Base-by-base conservation (phyloP, 805 yeast genomes). In the Phaffomyces opuntiae region DNA sequence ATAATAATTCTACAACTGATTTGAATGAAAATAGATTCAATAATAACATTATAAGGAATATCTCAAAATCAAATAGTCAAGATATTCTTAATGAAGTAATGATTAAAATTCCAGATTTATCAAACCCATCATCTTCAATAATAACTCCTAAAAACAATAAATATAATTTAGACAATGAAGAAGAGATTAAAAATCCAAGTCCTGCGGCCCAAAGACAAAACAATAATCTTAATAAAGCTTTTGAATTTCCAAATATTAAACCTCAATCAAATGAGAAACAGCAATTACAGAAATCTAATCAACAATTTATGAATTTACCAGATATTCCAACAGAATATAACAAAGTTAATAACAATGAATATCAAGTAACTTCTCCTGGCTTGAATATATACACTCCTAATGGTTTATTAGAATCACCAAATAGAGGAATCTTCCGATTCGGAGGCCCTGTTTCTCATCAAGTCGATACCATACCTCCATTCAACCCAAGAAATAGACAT, bases 131-230 rank as follows among this genome's bases (percentile, higher is more conserved):
- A 4, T 27, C 14, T 26, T 11, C n/a, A 7, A n/a, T 7, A 5
- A 14, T 11, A 9, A 21, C 31, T 9, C 31, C 31, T 9, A 36
- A 12, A 25, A 16, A 24, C 4, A n/a, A 25, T 26, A 14, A 24
- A 7, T 26, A 11, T 17, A 21, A 26, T n/a, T 38, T 52, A 4
- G 63, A 59, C 35, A 58, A 55, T 34, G 62, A 59, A 33, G 21
- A 38, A n/a, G 61, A 52, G 33, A 55, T 59, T 21, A 21, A 41
- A 14, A 51, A 59, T 24, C 63, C 63, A 46, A 58, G 62, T 43
- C 47, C 51, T 3, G 56, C 55, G 7, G 63, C 63, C 3, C 50
- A 47, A 43, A 43, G 38, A 32, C 53, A 40, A 36, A 50, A 60
- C 36, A 60, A 60, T 29, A 38, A 44, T n/a, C 44, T 60, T 26